Percentiles rank a stretch among this genome's conserved stretches.
Conservation (phyloP, 495 filamentous ascomycete genomes). For the Aspergillus nidulans region DNA sequence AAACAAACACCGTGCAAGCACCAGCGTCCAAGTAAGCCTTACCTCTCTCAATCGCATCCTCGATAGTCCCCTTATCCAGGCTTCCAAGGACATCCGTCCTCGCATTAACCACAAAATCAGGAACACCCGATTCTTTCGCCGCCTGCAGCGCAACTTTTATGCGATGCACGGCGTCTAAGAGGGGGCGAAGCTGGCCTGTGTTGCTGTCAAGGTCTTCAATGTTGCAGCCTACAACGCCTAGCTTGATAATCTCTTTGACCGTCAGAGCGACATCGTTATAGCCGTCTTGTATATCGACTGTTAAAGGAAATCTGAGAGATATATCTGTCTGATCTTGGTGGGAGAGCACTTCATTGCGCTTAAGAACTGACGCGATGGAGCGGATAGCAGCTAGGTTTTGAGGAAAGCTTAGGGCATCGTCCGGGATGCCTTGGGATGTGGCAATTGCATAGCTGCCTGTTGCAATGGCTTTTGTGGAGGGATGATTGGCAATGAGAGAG, state of each 20-base stretch:
- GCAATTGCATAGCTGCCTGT: conserved; percentile 52
- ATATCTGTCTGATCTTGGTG: no score
- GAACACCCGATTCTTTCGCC: conserved; percentile 36
- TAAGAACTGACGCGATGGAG: conserved; percentile 69
- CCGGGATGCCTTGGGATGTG: conserved; percentile 32
- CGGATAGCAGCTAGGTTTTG: conserved; percentile 64
- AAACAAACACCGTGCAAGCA: conserved; percentile 44
- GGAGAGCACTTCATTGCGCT: conserved; percentile 12
- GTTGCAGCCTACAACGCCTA: conserved; percentile 49
- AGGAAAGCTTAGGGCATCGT: conserved; percentile 38
- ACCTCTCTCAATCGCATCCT: conserved; percentile 41
- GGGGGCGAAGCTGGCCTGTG: conserved; percentile 24
- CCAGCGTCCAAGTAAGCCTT: conserved; percentile 43
- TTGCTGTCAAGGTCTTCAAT: conserved; percentile 44
- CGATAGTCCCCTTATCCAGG: conserved; percentile 27
- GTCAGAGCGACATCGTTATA: conserved; percentile 42
- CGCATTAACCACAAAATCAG: conserved; percentile 49
- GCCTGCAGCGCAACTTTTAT: conserved; percentile 29
- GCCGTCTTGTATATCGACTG: conserved; percentile 51
- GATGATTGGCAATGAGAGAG: conserved; percentile 34
- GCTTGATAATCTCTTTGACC: conserved; percentile 30
- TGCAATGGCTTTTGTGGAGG: conserved; percentile 43
- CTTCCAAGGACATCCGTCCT: conserved; percentile 36
- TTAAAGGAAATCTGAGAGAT: conserved; percentile 38
- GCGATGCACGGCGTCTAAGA: conserved; percentile 34